phyloP scores from a whole-genome alignment of 192 early-diverging fungal species.

The Linnemannia exigua region DNA sequence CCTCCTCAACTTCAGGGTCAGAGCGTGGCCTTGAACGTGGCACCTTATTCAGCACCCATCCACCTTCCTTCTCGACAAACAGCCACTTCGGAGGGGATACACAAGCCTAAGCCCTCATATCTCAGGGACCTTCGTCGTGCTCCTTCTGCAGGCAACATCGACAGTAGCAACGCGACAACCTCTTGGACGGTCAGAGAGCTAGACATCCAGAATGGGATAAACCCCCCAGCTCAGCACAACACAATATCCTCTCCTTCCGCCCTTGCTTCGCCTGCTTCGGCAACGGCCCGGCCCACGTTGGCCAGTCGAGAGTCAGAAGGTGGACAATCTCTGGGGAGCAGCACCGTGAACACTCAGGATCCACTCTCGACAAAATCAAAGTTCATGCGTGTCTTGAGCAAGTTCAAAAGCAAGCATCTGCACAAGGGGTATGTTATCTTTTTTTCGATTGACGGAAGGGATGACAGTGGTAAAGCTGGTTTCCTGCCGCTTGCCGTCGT shows the following conservation, averaged over 20 bases:
- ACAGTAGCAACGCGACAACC: conserved; percentile 15
- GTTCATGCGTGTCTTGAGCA: conserved; percentile 46
- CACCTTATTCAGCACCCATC: conserved; percentile 1
- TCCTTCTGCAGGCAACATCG: conserved; percentile 3
- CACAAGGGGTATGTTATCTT: conserved; percentile 10
- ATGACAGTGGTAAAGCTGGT: background rate
- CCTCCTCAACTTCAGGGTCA: background rate
- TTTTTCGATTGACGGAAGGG: background rate
- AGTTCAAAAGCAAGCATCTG: conserved; percentile 52
- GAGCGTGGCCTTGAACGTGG: background rate
- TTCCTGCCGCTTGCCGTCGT: background rate
- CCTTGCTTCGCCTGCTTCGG: background rate
- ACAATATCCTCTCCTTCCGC: background rate
- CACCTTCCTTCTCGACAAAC: background rate
- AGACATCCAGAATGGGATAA: conserved; percentile 3
- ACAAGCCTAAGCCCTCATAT: background rate
- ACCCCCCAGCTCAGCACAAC: background rate
- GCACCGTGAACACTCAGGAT: conserved; percentile 9
- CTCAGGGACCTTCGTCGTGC: background rate
- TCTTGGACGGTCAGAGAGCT: conserved; percentile 6
- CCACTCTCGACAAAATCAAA: conserved; percentile 27
- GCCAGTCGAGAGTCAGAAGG: conserved; percentile 10
- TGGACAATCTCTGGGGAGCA: background rate
- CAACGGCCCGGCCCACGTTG: background rate
- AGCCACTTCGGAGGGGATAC: background rate